Evolutionary conservation across 352 stramenopile species (phyloP).

Genomic region (Globisporangium recalcitrans): DNA sequence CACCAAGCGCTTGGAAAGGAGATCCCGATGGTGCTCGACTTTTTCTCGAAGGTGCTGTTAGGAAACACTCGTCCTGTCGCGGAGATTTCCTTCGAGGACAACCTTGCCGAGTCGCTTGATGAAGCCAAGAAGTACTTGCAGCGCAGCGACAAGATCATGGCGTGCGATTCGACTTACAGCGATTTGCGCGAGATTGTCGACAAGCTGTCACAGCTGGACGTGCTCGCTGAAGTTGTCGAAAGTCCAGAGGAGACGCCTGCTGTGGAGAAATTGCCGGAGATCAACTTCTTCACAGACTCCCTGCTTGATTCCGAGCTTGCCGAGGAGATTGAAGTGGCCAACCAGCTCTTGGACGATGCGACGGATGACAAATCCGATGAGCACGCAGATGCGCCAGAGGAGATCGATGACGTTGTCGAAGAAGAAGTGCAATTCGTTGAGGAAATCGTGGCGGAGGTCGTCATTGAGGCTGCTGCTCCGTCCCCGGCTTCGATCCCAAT

Average conservation of each 20-base stretch:
- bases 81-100: constrained; percentile 74
- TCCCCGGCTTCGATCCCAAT: constrained; percentile 22
- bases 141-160: constrained; percentile 65
- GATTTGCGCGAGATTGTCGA: constrained; percentile 58
- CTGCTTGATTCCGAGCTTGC: constrained; percentile 31
- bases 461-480: constrained; percentile 11
- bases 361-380: constrained; percentile 22
- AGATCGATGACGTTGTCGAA: constrained; percentile 12
- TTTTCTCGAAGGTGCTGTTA: constrained; percentile 80
- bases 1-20: constrained; percentile 68
- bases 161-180: constrained; percentile 66
- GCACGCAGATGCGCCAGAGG: constrained; percentile 15
- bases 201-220: constrained; percentile 27
- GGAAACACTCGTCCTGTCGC: constrained; percentile 71
- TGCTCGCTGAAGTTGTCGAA: constrained; percentile 17
- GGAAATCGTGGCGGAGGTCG: constrained; percentile 7
- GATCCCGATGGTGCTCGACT: constrained; percentile 78
- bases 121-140: constrained; percentile 71
- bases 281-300: constrained; percentile 86
- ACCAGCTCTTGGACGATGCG: constrained; percentile 12
- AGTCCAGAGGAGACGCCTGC: constrained; percentile 15
- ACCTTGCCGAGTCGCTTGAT: constrained; percentile 70
- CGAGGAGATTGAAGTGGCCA: constrained; percentile 4
- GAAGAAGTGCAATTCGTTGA: constrained; percentile 4
- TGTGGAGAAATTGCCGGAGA: constrained; percentile 50